phyloP scores from a whole-genome alignment of 2,329 filamentous ascomycete species.

The Penicillium sp. region DNA sequence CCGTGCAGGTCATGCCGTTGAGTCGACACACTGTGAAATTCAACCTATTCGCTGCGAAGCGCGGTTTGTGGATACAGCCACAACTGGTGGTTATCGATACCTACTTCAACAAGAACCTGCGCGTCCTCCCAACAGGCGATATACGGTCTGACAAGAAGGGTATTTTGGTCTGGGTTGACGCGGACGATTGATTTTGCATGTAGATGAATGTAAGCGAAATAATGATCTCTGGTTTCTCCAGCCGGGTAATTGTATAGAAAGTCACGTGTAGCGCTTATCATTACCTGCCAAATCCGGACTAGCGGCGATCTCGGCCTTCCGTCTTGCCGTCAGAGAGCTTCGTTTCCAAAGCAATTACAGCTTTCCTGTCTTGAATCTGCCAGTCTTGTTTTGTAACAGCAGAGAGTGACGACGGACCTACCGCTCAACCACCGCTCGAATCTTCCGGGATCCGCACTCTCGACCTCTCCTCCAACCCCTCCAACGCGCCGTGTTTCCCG shows the following conservation, averaged over 20 bases:
- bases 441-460: neutral
- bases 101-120: constrained; percentile 89
- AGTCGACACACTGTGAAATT: constrained; percentile 75
- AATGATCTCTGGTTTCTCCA: neutral
- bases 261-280: constrained; percentile 30
- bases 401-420: neutral
- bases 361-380: neutral
- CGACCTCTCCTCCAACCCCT: neutral
- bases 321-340: constrained; percentile 26
- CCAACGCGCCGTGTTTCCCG: constrained; percentile 16
- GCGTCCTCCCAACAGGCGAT: constrained; percentile 75
- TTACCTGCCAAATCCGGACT: constrained; percentile 19
- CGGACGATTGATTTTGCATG: constrained; percentile 30
- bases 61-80: constrained; percentile 69
- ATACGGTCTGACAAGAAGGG: constrained; percentile 59
- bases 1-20: constrained; percentile 78
- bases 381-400: neutral
- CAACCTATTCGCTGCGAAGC: constrained; percentile 66
- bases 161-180: constrained; percentile 46
- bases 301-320: constrained; percentile 23
- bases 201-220: constrained; percentile 4
- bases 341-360: constrained; percentile 13
- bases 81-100: constrained; percentile 78
- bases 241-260: neutral
- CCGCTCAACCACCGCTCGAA: neutral